Evolutionary conservation across 805 yeast species (phyloP).

Genomic region (Yamadazyma scolyti): DNA sequence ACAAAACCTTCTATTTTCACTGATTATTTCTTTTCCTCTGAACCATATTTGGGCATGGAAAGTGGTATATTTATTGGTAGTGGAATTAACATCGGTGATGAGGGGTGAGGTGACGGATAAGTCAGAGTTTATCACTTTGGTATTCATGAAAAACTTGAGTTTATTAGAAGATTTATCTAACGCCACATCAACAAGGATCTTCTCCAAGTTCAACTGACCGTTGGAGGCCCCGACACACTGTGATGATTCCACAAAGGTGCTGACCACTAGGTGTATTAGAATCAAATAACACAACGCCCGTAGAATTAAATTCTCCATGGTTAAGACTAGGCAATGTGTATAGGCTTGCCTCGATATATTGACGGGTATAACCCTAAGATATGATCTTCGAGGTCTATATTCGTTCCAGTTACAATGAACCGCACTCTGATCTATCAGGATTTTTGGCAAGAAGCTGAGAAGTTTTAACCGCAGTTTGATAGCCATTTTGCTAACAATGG

Average conservation of each 20-base stretch:
- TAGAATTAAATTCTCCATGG: no score
- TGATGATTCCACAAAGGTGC: slow-evolving; percentile 22
- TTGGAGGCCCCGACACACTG: slow-evolving; percentile 10
- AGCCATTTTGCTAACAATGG: no score
- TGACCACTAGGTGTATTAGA: slow-evolving; percentile 7
- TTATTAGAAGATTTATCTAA: slow-evolving; percentile 25
- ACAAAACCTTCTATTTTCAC: slow-evolving; percentile 43
- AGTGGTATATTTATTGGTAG: slow-evolving; percentile 47
- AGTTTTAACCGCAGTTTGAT: no score
- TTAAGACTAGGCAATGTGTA: no score
- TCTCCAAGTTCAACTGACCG: slow-evolving; percentile 14
- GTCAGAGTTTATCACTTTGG: slow-evolving; percentile 20
- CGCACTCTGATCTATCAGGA: no score
- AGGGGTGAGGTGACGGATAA: slow-evolving; percentile 10
- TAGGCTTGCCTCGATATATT: no score
- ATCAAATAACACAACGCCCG: slow-evolving; percentile 9
- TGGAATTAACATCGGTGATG: slow-evolving; percentile 41
- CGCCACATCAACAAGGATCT: slow-evolving; percentile 32
- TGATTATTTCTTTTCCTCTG: slow-evolving; percentile 38
- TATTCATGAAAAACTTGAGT: slow-evolving; percentile 33
- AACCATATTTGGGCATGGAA: slow-evolving; percentile 43
- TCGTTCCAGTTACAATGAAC: no score
- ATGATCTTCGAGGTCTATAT: no score
- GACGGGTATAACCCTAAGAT: no score
- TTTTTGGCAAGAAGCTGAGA: no score